Evolutionary conservation across 176 grass and related monocot genomes (phyloP).

Genomic region (Oryza officinalis): DNA sequence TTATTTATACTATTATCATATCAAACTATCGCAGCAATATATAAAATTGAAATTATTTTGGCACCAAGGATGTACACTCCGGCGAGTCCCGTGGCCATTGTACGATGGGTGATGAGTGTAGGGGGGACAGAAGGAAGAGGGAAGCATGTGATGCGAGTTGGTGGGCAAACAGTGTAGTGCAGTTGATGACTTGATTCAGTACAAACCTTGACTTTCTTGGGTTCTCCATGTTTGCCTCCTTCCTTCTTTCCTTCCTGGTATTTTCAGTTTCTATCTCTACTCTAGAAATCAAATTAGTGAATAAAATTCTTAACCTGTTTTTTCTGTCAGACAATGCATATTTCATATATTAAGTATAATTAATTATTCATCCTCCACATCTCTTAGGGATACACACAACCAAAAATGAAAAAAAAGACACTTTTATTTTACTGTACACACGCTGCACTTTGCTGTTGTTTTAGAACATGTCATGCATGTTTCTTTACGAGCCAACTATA

Average conservation of each 20-base stretch:
- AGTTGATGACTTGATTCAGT: background rate
- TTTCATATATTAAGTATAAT: background rate
- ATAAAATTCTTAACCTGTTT: background rate
- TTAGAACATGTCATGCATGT: too few relatives aligned
- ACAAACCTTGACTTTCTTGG: background rate
- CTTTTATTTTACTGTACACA: too few relatives aligned
- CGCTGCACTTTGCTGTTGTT: too few relatives aligned
- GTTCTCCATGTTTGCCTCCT: background rate
- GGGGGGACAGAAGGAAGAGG: slow-evolving; percentile 21
- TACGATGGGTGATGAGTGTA: slow-evolving; percentile 2
- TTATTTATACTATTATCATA: too few relatives aligned
- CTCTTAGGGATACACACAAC: background rate
- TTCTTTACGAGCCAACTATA: too few relatives aligned
- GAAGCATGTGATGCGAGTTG: slow-evolving; percentile 31
- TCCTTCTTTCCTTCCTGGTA: too few relatives aligned
- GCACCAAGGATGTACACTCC: background rate
- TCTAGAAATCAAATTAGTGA: background rate
- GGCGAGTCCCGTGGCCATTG: background rate
- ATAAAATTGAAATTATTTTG: too few relatives aligned
- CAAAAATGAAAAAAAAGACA: background rate
- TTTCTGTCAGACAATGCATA: background rate
- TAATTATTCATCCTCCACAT: too few relatives aligned
- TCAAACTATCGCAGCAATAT: too few relatives aligned
- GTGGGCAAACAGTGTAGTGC: slow-evolving; percentile 19
- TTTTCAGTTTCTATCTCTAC: background rate